Base-by-base conservation (phyloP, 2,329 filamentous ascomycete species). In the Colletotrichum euphorbiae region DNA sequence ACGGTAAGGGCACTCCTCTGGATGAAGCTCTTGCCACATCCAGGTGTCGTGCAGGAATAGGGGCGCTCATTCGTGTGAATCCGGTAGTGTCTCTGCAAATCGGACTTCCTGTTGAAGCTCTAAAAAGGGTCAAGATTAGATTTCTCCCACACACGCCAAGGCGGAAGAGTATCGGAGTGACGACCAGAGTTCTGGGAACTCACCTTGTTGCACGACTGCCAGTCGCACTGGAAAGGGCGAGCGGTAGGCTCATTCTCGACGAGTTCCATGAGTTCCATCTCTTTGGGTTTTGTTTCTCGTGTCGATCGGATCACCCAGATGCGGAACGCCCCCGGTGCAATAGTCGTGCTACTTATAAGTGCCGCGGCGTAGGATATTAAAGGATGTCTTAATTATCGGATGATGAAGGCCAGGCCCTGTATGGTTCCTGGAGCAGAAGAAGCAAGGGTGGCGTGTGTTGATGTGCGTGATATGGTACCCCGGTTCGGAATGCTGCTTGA, bases 31-130 rank as follows among this genome's bases (percentile, higher is more conserved):
- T 92, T 91, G 50, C 87, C 87, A 74, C 90, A 92, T 6, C 85
- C 87, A 8, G 83, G 82, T 8, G 82, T 85, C 62, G 81, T 81
- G 78, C 89, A 92, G 33, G 84, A 82, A 75, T 91, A 91, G 9
- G 90, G 90, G 19, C 89, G 82, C 77, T 91, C 89, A 74, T 91
- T 91, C 61, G 90, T 92, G 78, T 92, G 90, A 74, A 91, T 92
- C 70, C 90, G 85, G 74, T 90, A 90, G 74, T 92, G 90, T 75
- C 90, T 84, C 74, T 91, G 89, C 69, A 92, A 80, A 73, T 91
- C 90, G 17, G 90, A 91, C 77, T 91, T 91, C 74, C 90, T 84
- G 78, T 91, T 91, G 81, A 92, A 92, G 79, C 87, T 90, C 90
- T 91, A 72, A n/a, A 38, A 71, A 19, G 73, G 63, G 33, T 59